phyloP scores from a whole-genome alignment of 768 basidiomycete species.

The Xanthoconium stramineum region DNA sequence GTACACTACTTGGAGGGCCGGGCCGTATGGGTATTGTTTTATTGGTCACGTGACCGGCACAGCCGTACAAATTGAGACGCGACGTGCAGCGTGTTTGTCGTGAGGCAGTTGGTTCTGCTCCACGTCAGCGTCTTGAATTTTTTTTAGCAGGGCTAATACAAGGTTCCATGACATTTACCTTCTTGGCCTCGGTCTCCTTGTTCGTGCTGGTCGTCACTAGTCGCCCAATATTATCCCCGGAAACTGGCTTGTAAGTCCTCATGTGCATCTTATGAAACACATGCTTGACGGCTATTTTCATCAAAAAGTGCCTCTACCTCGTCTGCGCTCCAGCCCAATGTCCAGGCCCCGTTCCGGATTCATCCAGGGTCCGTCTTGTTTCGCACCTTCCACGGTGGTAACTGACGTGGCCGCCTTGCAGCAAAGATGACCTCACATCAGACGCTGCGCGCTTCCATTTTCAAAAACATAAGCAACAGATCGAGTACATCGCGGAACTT shows the following conservation, averaged over 20 bases:
- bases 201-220: constrained; percentile 44
- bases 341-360: constrained; percentile 37
- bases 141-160: constrained; percentile 1
- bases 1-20: not conserved
- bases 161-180: constrained; percentile 34
- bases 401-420: constrained; percentile 15
- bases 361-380: constrained; percentile 35
- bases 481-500: constrained; percentile 28
- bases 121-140: constrained; percentile 4
- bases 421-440: constrained; percentile 14
- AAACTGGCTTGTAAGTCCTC: constrained; percentile 29
- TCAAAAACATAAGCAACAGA: constrained; percentile 30
- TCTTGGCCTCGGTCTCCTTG: constrained; percentile 39
- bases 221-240: constrained; percentile 34
- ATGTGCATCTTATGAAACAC: constrained; percentile 7
- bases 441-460: constrained; percentile 31
- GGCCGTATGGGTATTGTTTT: constrained; percentile 7
- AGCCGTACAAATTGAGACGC: constrained; percentile 23
- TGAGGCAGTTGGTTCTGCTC: constrained; percentile 25
- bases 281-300: constrained; percentile 13
- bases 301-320: constrained; percentile 6
- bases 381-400: not conserved
- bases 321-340: constrained; percentile 28
- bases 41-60: constrained; percentile 21
- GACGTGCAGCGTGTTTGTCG: constrained; percentile 18